phyloP scores from a whole-genome alignment of 163 green algal species.

The Chlamydomonas reinhardtii region DNA sequence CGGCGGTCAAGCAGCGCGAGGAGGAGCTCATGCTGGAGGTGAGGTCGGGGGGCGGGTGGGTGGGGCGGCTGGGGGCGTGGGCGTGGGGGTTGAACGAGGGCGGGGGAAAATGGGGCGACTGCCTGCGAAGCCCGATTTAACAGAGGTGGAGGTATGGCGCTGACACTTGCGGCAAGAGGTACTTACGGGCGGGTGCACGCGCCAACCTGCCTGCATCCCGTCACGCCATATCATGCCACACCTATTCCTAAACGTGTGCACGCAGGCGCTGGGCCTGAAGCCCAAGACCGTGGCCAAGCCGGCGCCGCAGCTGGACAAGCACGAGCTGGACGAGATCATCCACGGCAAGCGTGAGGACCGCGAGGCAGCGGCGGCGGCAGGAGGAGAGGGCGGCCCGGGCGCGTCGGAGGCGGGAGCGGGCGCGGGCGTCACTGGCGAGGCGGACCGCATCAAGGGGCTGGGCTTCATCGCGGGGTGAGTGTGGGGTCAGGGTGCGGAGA shows the following conservation, averaged over 20 bases:
- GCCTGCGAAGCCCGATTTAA: too few relatives aligned
- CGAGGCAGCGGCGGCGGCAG: neutral
- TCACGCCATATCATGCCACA: neutral
- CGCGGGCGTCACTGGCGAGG: constrained; percentile 27
- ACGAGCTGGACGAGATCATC: constrained; percentile 70
- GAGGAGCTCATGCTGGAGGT: constrained; percentile 82
- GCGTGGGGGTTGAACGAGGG: neutral
- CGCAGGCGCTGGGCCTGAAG: constrained; percentile 75
- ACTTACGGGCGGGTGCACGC: too few relatives aligned
- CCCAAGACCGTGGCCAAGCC: constrained; percentile 55
- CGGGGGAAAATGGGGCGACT: too few relatives aligned
- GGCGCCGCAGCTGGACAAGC: constrained; percentile 58
- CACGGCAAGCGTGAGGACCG: constrained; percentile 8
- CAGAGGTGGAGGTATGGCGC: too few relatives aligned
- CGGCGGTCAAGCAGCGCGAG: constrained; percentile 75
- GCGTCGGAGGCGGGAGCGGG: neutral
- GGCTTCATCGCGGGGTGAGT: constrained; percentile 37
- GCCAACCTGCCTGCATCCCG: neutral
- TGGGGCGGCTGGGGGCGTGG: neutral
- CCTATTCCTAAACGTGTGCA: neutral
- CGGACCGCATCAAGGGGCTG: constrained; percentile 39
- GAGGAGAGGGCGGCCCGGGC: neutral
- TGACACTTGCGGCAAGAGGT: too few relatives aligned
- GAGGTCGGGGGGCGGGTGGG: neutral
- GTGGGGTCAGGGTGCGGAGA: too few relatives aligned